Evolutionary conservation across 202 grass and related monocot genomes (phyloP).

Genomic region (Elaeis oleifera): DNA sequence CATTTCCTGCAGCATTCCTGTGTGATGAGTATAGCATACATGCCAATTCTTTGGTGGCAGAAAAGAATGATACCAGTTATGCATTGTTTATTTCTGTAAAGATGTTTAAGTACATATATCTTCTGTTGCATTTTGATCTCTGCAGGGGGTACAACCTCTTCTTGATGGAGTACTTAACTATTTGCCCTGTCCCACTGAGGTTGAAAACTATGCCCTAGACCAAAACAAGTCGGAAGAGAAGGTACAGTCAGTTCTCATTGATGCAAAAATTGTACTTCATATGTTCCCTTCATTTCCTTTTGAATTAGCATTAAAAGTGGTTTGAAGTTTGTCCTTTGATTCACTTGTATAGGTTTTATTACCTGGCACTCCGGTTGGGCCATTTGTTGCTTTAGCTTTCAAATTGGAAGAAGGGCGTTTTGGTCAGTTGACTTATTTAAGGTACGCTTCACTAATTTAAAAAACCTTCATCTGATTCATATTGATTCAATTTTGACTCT

Average conservation of each 20-base stretch:
- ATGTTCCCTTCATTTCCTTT: not conserved
- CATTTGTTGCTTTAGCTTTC: conserved; percentile 88
- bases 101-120: too few species aligned
- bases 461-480: conserved; percentile 5
- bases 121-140: conserved; percentile 22
- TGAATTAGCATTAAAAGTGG: conserved; percentile 3
- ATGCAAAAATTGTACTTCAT: not conserved
- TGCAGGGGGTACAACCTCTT: conserved; percentile 86
- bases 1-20: too few species aligned
- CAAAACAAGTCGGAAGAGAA: conserved; percentile 96
- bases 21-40: too few species aligned
- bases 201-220: conserved; percentile 86
- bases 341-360: conserved; percentile 55
- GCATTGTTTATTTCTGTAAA: too few species aligned
- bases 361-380: conserved; percentile 59
- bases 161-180: conserved; percentile 96
- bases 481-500: conserved; percentile 11
- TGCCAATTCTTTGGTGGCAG: too few species aligned
- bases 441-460: conserved; percentile 27
- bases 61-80: too few species aligned
- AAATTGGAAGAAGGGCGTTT: conserved; percentile 99
- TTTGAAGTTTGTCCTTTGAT: conserved; percentile 9
- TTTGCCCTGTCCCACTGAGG: conserved; percentile 73
- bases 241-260: conserved; percentile 27
- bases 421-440: conserved; percentile 96